Percentiles rank a stretch among this genome's conserved stretches.
Evolutionary conservation across 169 alveolate species (phyloP).

Genomic region (Theileria parva): DNA sequence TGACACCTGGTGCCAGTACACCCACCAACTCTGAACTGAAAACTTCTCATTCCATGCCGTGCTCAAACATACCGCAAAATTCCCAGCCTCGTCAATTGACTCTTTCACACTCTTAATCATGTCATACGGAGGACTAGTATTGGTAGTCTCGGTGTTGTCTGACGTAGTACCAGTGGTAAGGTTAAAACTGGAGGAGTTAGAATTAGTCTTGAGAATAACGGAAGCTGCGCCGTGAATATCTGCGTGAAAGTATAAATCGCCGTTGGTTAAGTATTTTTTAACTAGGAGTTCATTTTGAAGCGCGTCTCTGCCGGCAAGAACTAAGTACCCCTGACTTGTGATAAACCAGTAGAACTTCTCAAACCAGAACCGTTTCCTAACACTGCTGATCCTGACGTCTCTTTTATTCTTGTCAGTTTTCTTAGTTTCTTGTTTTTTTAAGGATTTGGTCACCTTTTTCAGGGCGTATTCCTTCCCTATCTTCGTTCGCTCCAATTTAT

Average conservation of each 20-base stretch:
- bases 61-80: slow-evolving; percentile 87
- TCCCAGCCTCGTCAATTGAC: slow-evolving; percentile 66
- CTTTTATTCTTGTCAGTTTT: slow-evolving; percentile 66
- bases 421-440: slow-evolving; percentile 86
- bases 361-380: slow-evolving; percentile 93
- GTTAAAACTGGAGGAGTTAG: neutral
- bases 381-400: slow-evolving; percentile 63
- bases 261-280: slow-evolving; percentile 87
- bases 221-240: slow-evolving; percentile 97
- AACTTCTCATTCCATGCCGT: slow-evolving; percentile 93
- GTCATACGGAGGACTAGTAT: neutral
- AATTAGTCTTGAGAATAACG: slow-evolving; percentile 92
- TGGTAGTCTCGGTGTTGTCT: neutral
- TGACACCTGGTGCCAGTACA: slow-evolving; percentile 91
- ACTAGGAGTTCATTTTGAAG: slow-evolving; percentile 92
- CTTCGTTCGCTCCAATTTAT: slow-evolving; percentile 85
- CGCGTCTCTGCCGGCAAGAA: slow-evolving; percentile 87
- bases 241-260: slow-evolving; percentile 94
- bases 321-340: slow-evolving; percentile 86
- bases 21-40: slow-evolving; percentile 95
- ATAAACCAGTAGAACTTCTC: slow-evolving; percentile 97
- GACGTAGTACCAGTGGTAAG: neutral
- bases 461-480: slow-evolving; percentile 86
- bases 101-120: slow-evolving; percentile 78
- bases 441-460: slow-evolving; percentile 85